Base-by-base conservation (phyloP, 768 basidiomycete species). In the Clathrus columnatus region DNA sequence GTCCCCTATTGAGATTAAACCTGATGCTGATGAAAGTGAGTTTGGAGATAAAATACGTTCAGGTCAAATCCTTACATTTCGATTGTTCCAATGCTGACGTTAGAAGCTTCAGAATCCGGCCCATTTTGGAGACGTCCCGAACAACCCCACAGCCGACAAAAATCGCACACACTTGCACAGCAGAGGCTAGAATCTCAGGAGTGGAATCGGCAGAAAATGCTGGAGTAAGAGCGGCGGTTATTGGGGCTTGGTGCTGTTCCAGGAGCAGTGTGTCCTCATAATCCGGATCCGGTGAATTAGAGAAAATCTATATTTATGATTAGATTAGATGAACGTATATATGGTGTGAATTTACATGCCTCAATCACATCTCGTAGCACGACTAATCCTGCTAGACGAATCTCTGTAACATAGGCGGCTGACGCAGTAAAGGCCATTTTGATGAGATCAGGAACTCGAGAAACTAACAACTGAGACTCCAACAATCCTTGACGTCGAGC, bases 381-480 rank as follows among this genome's bases (percentile, higher is more conserved):
- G 7, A 90, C 76, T 24, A 98, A 70, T 1, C 96, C 96, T 66
- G 92, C 89, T 24, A 97, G 70, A 29, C 95, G 80, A 59, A 98
- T 97, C 66, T 97, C 92, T 7, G 90, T 93, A 28, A 97, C 93
- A 65, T 96, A 90, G 4, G 96, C 93, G 0, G 95, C 91, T 16
- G 92, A 93, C 0, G 96, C 94, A 11, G 91, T 95, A 67, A 99
- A 98, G 0, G 96, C 95, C 86, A 98, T 96, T 71, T 81, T 90
- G 69, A 99, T 95, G 56, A 99, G 73, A 69, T 99, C 96, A 5
- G 87, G 83, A 7, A 98, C 83, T 18, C 93, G 81, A 17, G 87
- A 84, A 36, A 89, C 85, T 17, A 99, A 75, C 46, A 97, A 73
- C 1, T 81, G 80, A 6, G 36, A 11, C 3, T 75, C 65, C 2